These are phyloP conservation scores for Tetrahymena elliotti DNA, from an alignment of 73 alveolate species.

Conservation along the genomic window DNA sequence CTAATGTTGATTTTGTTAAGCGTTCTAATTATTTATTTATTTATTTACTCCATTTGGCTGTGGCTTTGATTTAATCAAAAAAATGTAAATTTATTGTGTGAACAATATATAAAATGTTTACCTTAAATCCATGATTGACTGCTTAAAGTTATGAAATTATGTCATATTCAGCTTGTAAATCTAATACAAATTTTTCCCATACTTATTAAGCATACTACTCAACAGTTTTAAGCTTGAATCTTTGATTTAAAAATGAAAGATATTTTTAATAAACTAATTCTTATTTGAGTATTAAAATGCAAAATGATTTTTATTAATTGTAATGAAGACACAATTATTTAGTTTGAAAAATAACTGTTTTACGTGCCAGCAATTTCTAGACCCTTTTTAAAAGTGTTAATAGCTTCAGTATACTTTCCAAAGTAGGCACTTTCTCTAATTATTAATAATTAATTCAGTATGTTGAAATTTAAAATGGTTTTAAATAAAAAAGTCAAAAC, in stretches of 20 bases:
- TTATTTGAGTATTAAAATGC: no score
- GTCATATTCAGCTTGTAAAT: slow-evolving; percentile 24
- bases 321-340: no score
- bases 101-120: not conserved
- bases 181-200: slow-evolving; percentile 19
- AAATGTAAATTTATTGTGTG: not conserved
- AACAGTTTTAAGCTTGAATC: not conserved
- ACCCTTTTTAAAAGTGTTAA: slow-evolving; percentile 5
- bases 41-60: not conserved
- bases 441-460: not conserved
- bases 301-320: no score
- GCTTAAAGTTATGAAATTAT: not conserved
- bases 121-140: not conserved
- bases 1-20: not conserved
- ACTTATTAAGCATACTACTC: not conserved
- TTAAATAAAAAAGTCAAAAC: no score
- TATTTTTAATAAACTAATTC: no score
- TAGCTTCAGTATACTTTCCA: slow-evolving; percentile 28
- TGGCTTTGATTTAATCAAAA: not conserved
- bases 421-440: slow-evolving; percentile 28
- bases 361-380: not conserved
- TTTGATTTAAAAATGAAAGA: not conserved
- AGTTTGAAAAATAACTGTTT: not conserved
- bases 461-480: no score
- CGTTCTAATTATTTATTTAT: not conserved